Base-by-base conservation (phyloP, 23 red algal genomes). In the Gracilaria gracilis region DNA sequence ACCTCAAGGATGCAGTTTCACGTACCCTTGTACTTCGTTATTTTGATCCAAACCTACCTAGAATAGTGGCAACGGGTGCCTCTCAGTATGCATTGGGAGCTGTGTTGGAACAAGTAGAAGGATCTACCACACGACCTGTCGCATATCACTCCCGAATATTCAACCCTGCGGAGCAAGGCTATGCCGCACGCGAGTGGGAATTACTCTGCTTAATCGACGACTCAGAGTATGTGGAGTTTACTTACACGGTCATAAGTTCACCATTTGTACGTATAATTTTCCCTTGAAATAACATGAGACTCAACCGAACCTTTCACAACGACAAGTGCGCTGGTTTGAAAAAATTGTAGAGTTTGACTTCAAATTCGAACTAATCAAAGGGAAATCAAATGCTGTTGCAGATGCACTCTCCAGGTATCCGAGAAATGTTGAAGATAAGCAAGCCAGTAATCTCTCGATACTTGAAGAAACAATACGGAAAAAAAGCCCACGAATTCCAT, bases 261-360 rank as follows among this genome's bases (percentile, higher is more conserved):
- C 21, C 33, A 0, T 82, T 17, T 0, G 58, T 61, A 57, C 49
- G 23, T 48, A 82, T 51, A 16, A 82, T 35, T 82, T 53, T 44
- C 79, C 79, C 0, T 35, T 82, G 79, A 24, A 61, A 34, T 82
- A 61, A 31, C 2, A 61, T 17, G 50, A 61, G 0, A 59, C 48
- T 5, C 79, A 64, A 23, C 29, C 31, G 0, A 82, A 82, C 20
- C 50, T 82, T 23, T 82, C 1, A 27, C 50, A 82, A 61, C 42
- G 79, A 61, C 51, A 82, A n/a, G 79, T 82, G 11, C 12, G 50
- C 23, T 82, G 79, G 79, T 61, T 61, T 4, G 51, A 82, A 82
- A 82, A 0, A 25, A 53, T 82, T 23, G 51, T 82, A 8, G 50
- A 58, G 34, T 82, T 82, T 61, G 51, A 82, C 19, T 82, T 82